Evolutionary conservation across 768 basidiomycete species (phyloP).

Genomic region (Lyophyllum semitale): DNA sequence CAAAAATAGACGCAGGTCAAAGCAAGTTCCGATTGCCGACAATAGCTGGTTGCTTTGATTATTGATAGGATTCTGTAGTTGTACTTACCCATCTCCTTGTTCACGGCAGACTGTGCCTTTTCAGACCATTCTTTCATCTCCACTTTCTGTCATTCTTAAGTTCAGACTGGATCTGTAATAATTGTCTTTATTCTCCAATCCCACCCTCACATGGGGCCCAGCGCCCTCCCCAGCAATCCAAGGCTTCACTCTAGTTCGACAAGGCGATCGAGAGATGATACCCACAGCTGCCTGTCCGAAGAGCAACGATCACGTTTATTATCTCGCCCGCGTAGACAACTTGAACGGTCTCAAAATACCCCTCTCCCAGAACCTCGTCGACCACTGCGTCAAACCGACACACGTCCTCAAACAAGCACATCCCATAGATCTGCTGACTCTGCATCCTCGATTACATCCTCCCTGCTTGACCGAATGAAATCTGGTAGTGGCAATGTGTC

Average conservation of each 20-base stretch:
- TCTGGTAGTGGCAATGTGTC: conserved; percentile 33
- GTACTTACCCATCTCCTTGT: not conserved
- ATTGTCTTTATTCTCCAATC: conserved; percentile 16
- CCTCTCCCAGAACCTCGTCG: conserved; percentile 1
- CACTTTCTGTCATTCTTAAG: conserved; percentile 1
- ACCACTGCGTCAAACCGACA: not conserved
- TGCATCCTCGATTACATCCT: conserved; percentile 21
- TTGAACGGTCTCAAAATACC: not conserved
- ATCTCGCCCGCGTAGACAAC: conserved; percentile 1
- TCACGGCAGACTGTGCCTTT: not conserved
- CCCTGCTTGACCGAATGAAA: conserved; percentile 39
- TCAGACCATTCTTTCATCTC: not conserved
- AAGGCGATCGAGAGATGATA: conserved; percentile 9
- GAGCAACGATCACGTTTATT: not conserved
- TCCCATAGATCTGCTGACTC: conserved; percentile 7
- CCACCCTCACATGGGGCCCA: conserved; percentile 23
- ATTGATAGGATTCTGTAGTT: not conserved
- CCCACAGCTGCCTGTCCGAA: not conserved
- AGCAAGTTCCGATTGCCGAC: not conserved
- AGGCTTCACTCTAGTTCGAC: conserved; percentile 33
- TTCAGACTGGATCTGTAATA: conserved; percentile 11
- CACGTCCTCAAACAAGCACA: not conserved
- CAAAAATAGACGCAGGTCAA: not conserved
- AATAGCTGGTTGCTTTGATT: not conserved
- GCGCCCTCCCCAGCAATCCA: conserved; percentile 37